Conservation (phyloP, 108 stramenopile species). For the Cyclotella sp. region DNA sequence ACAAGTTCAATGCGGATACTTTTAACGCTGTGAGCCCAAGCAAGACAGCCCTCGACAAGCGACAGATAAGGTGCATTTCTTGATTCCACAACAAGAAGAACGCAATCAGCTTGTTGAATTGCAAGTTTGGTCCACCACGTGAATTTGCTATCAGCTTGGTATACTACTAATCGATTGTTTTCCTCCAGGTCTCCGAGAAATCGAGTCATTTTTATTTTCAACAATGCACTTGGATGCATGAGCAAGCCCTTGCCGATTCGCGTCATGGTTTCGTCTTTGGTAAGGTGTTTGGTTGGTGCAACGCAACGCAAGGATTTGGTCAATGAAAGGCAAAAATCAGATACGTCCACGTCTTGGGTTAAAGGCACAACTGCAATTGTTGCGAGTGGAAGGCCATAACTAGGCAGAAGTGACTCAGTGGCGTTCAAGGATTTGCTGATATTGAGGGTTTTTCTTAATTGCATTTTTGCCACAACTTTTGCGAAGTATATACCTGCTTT, state of each 20-base stretch:
- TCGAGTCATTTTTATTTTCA: constrained; percentile 53
- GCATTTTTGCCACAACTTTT: constrained; percentile 47
- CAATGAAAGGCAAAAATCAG: constrained; percentile 48
- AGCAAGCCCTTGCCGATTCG: constrained; percentile 44
- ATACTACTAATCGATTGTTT: constrained; percentile 58
- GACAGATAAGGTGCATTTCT: constrained; percentile 36
- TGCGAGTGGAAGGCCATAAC: constrained; percentile 54
- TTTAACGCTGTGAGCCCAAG: constrained; percentile 51
- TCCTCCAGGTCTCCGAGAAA: constrained; percentile 61
- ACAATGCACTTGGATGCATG: constrained; percentile 38
- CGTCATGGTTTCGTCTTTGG: constrained; percentile 36
- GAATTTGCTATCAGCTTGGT: constrained; percentile 54
- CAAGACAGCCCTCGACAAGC: constrained; percentile 46
- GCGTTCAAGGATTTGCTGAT: constrained; percentile 11
- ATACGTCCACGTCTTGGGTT: constrained; percentile 33
- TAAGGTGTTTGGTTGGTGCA: constrained; percentile 58
- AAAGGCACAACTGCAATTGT: constrained; percentile 66
- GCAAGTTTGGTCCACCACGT: constrained; percentile 64
- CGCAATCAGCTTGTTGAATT: constrained; percentile 58
- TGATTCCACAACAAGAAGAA: constrained; percentile 56
- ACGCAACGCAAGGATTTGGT: constrained; percentile 29
- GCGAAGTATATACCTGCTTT: constrained; percentile 57
- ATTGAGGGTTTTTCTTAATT: constrained; percentile 6
- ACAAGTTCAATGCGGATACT: constrained; percentile 57
- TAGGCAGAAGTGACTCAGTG: constrained; percentile 36